These are phyloP conservation scores for Microbotryum silenes-acaulis DNA, from an alignment of 1,284 basidiomycete genomes.

Conservation along the genomic window DNA sequence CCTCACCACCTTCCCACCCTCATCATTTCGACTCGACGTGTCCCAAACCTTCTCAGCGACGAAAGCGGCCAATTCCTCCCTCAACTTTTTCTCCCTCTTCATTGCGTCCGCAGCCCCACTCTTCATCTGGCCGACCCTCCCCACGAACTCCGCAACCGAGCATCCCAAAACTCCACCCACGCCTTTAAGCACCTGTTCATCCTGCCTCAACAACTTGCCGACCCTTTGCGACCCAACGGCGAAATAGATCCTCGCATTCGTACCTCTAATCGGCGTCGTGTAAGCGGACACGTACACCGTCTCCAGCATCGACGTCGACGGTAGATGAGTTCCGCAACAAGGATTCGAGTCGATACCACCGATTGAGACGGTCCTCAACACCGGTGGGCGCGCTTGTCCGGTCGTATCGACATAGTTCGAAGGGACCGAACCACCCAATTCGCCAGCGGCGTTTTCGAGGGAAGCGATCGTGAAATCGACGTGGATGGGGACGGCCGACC, in stretches of 20 bases:
- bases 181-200: conserved; percentile 1
- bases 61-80: conserved; percentile 57
- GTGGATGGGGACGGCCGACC: too few relatives aligned
- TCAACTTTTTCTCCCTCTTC: conserved; percentile 57
- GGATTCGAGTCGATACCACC: conserved; percentile 71
- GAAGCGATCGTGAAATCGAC: too few relatives aligned
- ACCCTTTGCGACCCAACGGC: conserved; percentile 62
- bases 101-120: conserved; percentile 56
- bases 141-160: conserved; percentile 55
- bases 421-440: conserved; percentile 49
- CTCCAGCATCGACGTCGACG: conserved; percentile 46
- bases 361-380: conserved; percentile 71
- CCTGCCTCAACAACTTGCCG: conserved; percentile 47
- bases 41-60: conserved; percentile 48
- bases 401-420: conserved; percentile 56
- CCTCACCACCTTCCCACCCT: conserved; percentile 20
- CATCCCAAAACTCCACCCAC: conserved; percentile 49
- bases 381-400: conserved; percentile 42
- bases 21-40: conserved; percentile 10
- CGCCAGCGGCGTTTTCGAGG: too few relatives aligned
- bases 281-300: conserved; percentile 61
- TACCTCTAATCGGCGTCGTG: conserved; percentile 48
- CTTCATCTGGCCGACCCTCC: conserved; percentile 60
- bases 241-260: conserved; percentile 63
- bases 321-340: conserved; percentile 82